Base-by-base conservation (phyloP, 2,329 filamentous ascomycete genomes). In the Colletotrichum musicola region DNA sequence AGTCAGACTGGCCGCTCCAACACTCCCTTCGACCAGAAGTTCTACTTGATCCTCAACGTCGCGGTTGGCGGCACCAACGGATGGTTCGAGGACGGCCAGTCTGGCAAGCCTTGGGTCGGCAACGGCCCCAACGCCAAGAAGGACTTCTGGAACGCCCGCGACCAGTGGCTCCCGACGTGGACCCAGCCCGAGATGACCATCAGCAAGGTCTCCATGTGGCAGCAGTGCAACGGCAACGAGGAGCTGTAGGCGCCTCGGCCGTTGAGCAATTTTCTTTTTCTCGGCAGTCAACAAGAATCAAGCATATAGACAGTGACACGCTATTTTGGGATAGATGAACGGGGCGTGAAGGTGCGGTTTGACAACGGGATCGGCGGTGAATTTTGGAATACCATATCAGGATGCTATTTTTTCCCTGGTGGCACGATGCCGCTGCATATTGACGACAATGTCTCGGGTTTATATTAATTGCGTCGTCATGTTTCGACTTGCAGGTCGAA, bases 71-170 rank as follows among this genome's bases (percentile, higher is more conserved):
- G 89, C 57, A 93, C 90, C 22, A 95, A 94, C 72, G 93, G 93
- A 44, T 97, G 93, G 93, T 97, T 96, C 75, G 83, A 91, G 75
- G 93, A 97, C 77, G 89, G 90, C 20, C 82, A 86, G 72, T 85
- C 85, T 49, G 86, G 85, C 38, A 97, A 97, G 84, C 93, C 93
- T 1, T 97, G 93, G 93, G 84, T 93, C 38, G 91, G 96, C 76
- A 82, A 78, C 16, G 90, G 88, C 59, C 78, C 84, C 1, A 90
- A 87, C 12, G 92, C 93, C 7, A 88, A 85, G 78, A 88, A 86
- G 74, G 92, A 95, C 76, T 97, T 97, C 77, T 96, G 92, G 92
- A 82, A 90, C 18, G 85, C 89, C 0, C 85, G 86, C 54, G 82
- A 89, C 62, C 72, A 82, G 30, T 95, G 93, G 92, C 81, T 85